Percentiles rank a stretch among this genome's conserved stretches.
Evolutionary conservation across 2,329 filamentous ascomycete species (phyloP).

Genomic region (Aspergillus phoenicis): DNA sequence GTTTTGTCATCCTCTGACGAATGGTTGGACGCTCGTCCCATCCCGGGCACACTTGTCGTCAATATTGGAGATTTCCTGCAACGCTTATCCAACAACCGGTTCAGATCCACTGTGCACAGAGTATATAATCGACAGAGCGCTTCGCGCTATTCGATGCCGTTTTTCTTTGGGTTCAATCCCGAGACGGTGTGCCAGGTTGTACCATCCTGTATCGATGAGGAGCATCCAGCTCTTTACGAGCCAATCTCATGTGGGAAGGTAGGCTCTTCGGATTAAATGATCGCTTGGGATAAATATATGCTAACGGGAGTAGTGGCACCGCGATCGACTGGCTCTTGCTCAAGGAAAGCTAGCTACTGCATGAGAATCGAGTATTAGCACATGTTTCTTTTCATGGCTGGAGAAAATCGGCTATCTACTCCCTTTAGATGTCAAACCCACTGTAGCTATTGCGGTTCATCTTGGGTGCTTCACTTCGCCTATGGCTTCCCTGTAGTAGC

Average conservation of each 20-base stretch:
- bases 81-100: conserved; percentile 54
- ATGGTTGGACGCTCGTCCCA: conserved; percentile 31
- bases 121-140: conserved; percentile 39
- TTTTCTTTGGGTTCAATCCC: conserved; percentile 60
- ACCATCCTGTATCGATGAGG: conserved; percentile 50
- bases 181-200: conserved; percentile 48
- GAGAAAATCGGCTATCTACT: too few species aligned
- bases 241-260: conserved; percentile 55
- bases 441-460: too few species aligned
- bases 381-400: not conserved
- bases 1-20: conserved; percentile 45
- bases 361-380: not conserved
- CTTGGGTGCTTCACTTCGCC: too few species aligned
- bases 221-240: conserved; percentile 53
- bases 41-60: conserved; percentile 54
- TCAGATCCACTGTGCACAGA: conserved; percentile 56
- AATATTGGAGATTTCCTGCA: conserved; percentile 59
- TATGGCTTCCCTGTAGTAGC: too few species aligned
- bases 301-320: conserved; percentile 25
- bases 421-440: too few species aligned
- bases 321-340: conserved; percentile 22
- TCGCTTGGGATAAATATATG: not conserved
- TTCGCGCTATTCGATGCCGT: conserved; percentile 58
- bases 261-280: not conserved
- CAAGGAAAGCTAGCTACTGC: not conserved